phyloP scores from a whole-genome alignment of 2,329 filamentous ascomycete species.

The Saccharata proteae region DNA sequence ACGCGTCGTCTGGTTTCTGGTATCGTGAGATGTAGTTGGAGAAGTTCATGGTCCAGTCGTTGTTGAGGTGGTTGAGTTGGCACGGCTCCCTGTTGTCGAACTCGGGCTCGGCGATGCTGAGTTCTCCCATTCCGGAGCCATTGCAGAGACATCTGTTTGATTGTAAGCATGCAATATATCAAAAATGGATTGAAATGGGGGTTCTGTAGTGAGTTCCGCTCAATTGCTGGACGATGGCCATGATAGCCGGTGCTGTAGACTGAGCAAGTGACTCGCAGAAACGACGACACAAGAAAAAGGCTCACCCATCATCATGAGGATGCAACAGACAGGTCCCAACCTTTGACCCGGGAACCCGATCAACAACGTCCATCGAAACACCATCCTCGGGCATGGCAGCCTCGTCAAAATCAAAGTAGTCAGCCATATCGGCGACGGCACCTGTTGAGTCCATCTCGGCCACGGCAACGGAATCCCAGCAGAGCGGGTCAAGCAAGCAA shows the following conservation, averaged over 20 bases:
- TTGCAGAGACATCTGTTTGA: slow-evolving; percentile 14
- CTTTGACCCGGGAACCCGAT: no score
- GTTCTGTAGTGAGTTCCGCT: no score
- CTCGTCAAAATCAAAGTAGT: slow-evolving; percentile 28
- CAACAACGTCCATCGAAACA: no score
- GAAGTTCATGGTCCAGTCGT: slow-evolving; percentile 30
- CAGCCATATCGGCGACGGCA: slow-evolving; percentile 23
- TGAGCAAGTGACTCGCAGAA: no score
- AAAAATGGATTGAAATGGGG: background rate
- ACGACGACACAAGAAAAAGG: slow-evolving; percentile 4
- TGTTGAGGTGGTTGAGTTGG: slow-evolving; percentile 11
- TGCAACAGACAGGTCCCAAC: slow-evolving; percentile 13
- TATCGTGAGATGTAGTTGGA: slow-evolving; percentile 36
- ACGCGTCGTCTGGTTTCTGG: slow-evolving; percentile 31
- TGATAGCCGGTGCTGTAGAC: background rate
- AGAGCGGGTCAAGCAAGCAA: no score
- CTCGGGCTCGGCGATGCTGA: background rate
- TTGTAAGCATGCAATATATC: background rate
- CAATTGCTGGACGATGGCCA: no score
- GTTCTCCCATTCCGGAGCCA: slow-evolving; percentile 6
- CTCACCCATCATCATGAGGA: slow-evolving; percentile 16
- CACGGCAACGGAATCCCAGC: no score
- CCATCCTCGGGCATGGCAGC: slow-evolving; percentile 20
- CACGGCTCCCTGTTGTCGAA: slow-evolving; percentile 6
- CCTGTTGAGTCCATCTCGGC: no score